A percentile compares a stretch with the other conserved stretches of the same genome.
These are phyloP conservation scores for Arachnomyces sp. DNA, from an alignment of 2,329 filamentous ascomycete species.

Conservation along the genomic window DNA sequence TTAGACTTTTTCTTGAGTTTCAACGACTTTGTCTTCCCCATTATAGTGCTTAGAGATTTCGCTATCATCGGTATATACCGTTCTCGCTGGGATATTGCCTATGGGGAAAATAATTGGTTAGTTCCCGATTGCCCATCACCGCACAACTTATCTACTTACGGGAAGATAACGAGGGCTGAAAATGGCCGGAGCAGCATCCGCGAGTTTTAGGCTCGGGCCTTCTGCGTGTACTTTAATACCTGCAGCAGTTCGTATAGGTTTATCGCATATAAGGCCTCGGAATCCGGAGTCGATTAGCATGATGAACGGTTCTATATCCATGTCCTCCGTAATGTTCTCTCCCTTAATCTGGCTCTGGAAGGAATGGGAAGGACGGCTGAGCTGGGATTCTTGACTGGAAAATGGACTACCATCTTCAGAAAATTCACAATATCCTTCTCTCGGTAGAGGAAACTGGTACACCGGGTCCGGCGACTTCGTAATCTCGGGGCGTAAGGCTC, in stretches of 20 bases:
- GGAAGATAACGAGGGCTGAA: constrained; percentile 25
- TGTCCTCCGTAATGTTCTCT: background rate
- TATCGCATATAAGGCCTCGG: constrained; percentile 12
- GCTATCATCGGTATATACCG: constrained; percentile 27
- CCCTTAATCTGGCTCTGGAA: background rate
- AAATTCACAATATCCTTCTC: constrained; percentile 3
- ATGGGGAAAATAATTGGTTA: background rate
- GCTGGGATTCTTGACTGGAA: constrained; percentile 11
- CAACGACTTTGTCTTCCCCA: constrained; percentile 15
- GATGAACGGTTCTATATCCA: constrained; percentile 2
- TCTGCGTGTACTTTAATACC: constrained; percentile 4
- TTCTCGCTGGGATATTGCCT: constrained; percentile 31
- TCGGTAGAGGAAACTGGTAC: background rate
- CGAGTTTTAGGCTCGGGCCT: constrained; percentile 13
- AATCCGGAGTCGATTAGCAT: constrained; percentile 23
- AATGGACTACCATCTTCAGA: constrained; percentile 12
- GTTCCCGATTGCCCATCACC: background rate
- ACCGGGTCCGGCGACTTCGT: background rate
- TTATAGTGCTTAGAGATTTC: constrained; percentile 26
- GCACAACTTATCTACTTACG: constrained; percentile 14
- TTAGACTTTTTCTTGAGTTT: constrained; percentile 4
- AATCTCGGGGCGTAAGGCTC: background rate
- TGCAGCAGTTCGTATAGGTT: background rate
- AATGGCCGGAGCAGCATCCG: constrained; percentile 21
- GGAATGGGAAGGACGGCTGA: background rate